Conservation (phyloP, 75 land plant species). For the Pinus taeda region DNA sequence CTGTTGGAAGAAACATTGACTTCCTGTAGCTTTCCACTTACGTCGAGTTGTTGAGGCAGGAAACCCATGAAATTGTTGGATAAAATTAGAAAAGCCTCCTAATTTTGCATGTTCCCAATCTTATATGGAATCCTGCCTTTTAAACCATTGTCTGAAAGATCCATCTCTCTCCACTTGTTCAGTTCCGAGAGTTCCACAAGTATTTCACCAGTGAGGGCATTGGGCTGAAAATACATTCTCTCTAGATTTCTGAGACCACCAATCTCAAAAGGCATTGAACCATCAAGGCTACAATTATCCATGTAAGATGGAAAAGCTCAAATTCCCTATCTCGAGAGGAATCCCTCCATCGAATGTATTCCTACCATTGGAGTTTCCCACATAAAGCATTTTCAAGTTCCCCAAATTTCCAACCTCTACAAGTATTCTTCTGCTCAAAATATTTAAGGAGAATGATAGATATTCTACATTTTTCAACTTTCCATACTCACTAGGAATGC, state of each 20-base stretch:
- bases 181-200: constrained; percentile 46
- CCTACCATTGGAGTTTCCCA: no score
- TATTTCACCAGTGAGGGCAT: constrained; percentile 62
- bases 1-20: background rate
- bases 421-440: no score
- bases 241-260: constrained; percentile 50
- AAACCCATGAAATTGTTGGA: constrained; percentile 68
- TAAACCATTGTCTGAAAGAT: constrained; percentile 66
- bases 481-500: no score
- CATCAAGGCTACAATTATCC: constrained; percentile 52
- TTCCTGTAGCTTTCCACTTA: background rate
- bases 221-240: constrained; percentile 48
- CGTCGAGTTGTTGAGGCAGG: background rate
- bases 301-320: constrained; percentile 53
- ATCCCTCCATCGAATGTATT: no score
- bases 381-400: no score
- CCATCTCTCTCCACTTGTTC: constrained; percentile 42
- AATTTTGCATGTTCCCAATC: constrained; percentile 46
- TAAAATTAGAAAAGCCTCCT: constrained; percentile 62
- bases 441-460: no score
- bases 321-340: constrained; percentile 54
- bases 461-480: no score
- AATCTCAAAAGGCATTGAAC: constrained; percentile 49
- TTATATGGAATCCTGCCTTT: constrained; percentile 62
- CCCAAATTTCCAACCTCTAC: no score